Base-by-base conservation (phyloP, 257 asterid genomes). In the Nicotiana knightiana region DNA sequence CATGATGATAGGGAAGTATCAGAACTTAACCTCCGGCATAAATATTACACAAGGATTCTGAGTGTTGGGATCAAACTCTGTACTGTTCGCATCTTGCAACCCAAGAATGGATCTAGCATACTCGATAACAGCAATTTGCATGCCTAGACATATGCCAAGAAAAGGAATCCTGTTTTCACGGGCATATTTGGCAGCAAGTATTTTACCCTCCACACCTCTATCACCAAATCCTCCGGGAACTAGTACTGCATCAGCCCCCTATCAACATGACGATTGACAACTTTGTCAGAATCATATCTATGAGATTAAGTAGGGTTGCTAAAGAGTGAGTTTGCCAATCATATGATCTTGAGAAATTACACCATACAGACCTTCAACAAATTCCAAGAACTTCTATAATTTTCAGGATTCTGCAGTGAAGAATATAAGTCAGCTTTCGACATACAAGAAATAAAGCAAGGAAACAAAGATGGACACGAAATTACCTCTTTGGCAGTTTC, bases 181-280 rank as follows among this genome's bases (percentile, higher is more conserved):
- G 64, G 97, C 97, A 87, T 90, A 91, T 78, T 91, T 90, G 62
- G 97, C 95, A 76, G 97, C 97, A 82, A 88, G 89, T 82, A 93
- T 91, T 85, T 93, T 93, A 30, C 97, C 97, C 91, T 93, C 92
- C 65, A 93, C 95, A 30, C 97, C 97, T 84, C 97, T 88, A 88
- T 93, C 95, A 73, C 97, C 97, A 89, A 93, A 93, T 67, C 97
- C 97, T 76, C 97, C 97, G 76, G 97, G 97, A 83, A 93, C 97
- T 73, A 93, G 85, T 78, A 93, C 76, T 62, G 88, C 97, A 87
- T 91, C 93, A 53, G 97, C 92, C 55, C 93, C 95, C 97, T 93
- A 79, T 79, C 54, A 83, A 80, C 65, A 84, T 76, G 13, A 73
- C 58, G 28, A 67, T 33, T 10, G 13, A 73, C 58, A 21, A 67